Evolutionary conservation across 2,329 filamentous ascomycete species (phyloP).

Genomic region (Ramularia endophylla): DNA sequence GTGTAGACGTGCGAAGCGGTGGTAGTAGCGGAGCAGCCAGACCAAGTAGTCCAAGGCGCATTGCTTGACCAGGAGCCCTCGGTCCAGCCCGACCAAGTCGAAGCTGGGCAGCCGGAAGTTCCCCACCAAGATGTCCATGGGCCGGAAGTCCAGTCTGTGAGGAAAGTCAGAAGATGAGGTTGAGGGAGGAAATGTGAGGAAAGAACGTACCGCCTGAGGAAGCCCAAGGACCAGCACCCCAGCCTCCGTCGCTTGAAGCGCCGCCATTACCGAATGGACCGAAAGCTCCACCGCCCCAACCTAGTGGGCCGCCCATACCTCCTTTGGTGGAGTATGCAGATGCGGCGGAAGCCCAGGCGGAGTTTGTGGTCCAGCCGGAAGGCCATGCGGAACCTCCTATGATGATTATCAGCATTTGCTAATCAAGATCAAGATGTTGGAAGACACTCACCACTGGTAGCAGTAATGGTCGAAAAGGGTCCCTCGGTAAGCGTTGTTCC

Average conservation of each 20-base stretch:
- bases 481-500: constrained; percentile 20
- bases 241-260: constrained; percentile 19
- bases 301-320: constrained; percentile 5
- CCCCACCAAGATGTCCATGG: constrained; percentile 35
- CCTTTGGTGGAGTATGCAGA: constrained; percentile 14
- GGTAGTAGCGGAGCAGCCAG: constrained; percentile 28
- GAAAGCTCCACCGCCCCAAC: constrained; percentile 11
- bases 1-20: constrained; percentile 27
- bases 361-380: constrained; percentile 17
- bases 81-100: constrained; percentile 33
- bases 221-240: constrained; percentile 28
- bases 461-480: constrained; percentile 21
- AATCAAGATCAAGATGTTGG: too few species aligned
- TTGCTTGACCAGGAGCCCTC: constrained; percentile 25
- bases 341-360: constrained; percentile 16
- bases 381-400: constrained; percentile 17
- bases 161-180: too few species aligned
- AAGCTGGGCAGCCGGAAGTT: constrained; percentile 26
- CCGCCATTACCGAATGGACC: constrained; percentile 23
- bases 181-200: too few species aligned
- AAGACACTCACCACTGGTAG: constrained; percentile 23
- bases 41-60: constrained; percentile 33
- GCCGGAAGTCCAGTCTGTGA: constrained; percentile 25
- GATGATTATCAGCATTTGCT: too few species aligned
- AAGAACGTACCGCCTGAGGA: constrained; percentile 12